These are phyloP conservation scores for Bigelowiella natans DNA, from an alignment of 78 protist species.

Conservation along the genomic window DNA sequence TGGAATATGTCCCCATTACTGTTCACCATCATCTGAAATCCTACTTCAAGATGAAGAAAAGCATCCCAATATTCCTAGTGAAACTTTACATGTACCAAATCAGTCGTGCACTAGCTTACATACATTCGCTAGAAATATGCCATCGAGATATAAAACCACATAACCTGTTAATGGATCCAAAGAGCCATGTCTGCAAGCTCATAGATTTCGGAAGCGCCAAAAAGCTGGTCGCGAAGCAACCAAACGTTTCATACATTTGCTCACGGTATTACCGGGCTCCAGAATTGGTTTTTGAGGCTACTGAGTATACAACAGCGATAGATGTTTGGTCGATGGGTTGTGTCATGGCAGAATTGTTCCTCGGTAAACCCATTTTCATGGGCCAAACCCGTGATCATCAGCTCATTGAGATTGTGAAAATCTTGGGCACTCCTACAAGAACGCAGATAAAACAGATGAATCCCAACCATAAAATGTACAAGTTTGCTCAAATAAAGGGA, in stretches of 20 bases:
- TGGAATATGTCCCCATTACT: constrained; percentile 96
- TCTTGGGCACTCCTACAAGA: constrained; percentile 50
- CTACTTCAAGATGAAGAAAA: constrained; percentile 57
- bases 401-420: constrained; percentile 93
- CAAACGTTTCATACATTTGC: constrained; percentile 98
- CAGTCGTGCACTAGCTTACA: constrained; percentile 68
- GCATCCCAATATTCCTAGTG: constrained; percentile 60
- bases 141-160: constrained; percentile 89
- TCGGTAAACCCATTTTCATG: constrained; percentile 83
- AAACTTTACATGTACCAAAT: constrained; percentile 76
- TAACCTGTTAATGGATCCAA: constrained; percentile 71
- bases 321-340: constrained; percentile 76
- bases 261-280: constrained; percentile 99
- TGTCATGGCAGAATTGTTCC: constrained; percentile 83
- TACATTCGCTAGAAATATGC: constrained; percentile 63
- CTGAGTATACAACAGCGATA: constrained; percentile 83
- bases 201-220: constrained; percentile 97
- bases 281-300: constrained; percentile 95
- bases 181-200: constrained; percentile 71
- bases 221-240: constrained; percentile 75
- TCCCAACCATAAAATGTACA: constrained; percentile 48
- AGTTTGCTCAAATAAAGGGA: constrained; percentile 42
- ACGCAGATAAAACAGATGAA: constrained; percentile 52
- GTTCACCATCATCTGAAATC: constrained; percentile 64
- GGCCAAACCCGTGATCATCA: constrained; percentile 89